Evolutionary conservation across 2,329 filamentous ascomycete genomes (phyloP).

Genomic region (Aspergillus sp.): DNA sequence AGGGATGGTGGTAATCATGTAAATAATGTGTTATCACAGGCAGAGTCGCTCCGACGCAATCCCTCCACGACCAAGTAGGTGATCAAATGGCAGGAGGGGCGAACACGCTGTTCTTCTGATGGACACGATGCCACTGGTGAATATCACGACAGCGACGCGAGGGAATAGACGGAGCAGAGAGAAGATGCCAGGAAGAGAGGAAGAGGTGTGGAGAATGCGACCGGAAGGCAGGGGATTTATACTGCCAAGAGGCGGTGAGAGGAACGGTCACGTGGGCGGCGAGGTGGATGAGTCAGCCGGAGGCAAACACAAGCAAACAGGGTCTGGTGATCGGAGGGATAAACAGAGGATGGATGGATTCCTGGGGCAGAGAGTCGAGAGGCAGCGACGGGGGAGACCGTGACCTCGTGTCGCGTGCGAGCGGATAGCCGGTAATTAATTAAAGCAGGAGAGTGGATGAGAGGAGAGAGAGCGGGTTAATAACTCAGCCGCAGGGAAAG

Average conservation of each 20-base stretch:
- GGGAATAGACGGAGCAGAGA: too few species aligned
- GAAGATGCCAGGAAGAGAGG: slow-evolving; percentile 8
- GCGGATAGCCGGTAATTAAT: background rate
- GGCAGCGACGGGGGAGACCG: slow-evolving; percentile 1
- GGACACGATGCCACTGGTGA: too few species aligned
- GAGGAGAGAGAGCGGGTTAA: background rate
- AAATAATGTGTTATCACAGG: slow-evolving; percentile 28
- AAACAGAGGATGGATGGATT: slow-evolving; percentile 7
- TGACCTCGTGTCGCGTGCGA: slow-evolving; percentile 2
- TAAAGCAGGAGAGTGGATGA: slow-evolving; percentile 1
- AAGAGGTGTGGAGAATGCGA: slow-evolving; percentile 30
- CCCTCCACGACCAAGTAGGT: slow-evolving; percentile 12
- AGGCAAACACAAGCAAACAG: slow-evolving; percentile 5
- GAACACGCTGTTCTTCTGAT: too few species aligned
- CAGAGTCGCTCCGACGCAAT: slow-evolving; percentile 19
- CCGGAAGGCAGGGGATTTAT: slow-evolving; percentile 30
- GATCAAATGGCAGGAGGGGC: slow-evolving; percentile 17
- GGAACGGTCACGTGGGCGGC: slow-evolving; percentile 28
- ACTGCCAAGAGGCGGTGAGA: slow-evolving; percentile 32
- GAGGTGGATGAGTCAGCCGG: slow-evolving; percentile 8
- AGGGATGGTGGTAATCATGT: slow-evolving; percentile 19
- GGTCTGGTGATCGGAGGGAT: slow-evolving; percentile 11
- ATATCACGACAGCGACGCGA: too few species aligned
- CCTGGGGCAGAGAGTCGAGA: slow-evolving; percentile 7
- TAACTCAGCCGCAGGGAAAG: slow-evolving; percentile 2